Evolutionary conservation across 345 rosid genomes (phyloP).

Genomic region (Sonneratia caseolaris): DNA sequence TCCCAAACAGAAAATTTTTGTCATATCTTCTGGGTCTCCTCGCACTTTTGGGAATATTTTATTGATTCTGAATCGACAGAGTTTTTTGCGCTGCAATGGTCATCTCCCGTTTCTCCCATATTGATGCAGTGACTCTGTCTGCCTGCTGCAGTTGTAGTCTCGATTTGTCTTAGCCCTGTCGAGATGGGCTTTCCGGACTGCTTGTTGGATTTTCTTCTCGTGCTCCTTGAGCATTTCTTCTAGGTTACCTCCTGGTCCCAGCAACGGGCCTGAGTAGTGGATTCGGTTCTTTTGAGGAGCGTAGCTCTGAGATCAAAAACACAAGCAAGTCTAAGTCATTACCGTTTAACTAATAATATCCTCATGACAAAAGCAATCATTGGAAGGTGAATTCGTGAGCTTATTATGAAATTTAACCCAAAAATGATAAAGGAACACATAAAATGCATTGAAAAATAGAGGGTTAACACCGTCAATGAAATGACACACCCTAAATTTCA

Average conservation of each 20-base stretch:
- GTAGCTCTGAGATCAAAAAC: conserved; percentile 22
- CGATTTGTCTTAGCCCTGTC: conserved; percentile 39
- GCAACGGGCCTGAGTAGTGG: conserved; percentile 65
- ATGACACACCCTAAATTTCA: background rate
- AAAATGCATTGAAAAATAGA: background rate
- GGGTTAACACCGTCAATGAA: background rate
- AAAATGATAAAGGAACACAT: background rate
- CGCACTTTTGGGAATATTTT: background rate
- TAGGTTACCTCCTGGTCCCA: conserved; percentile 52
- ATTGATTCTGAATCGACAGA: background rate
- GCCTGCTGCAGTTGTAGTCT: conserved; percentile 16
- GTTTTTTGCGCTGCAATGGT: background rate
- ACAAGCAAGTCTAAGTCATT: conserved; percentile 14
- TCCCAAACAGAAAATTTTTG: background rate
- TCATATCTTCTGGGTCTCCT: background rate
- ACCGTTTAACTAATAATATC: background rate
- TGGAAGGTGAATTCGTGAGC: background rate
- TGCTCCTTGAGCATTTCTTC: conserved; percentile 91
- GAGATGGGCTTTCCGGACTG: conserved; percentile 61
- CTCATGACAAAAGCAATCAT: background rate
- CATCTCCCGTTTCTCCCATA: conserved; percentile 27
- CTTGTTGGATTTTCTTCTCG: conserved; percentile 67
- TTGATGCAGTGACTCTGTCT: conserved; percentile 24
- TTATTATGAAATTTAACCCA: background rate
- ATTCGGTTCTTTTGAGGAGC: conserved; percentile 30